Percentiles rank a stretch among this genome's conserved stretches.
phyloP scores from a whole-genome alignment of 2,329 filamentous ascomycete species.

The Thermoascus crustaceus region DNA sequence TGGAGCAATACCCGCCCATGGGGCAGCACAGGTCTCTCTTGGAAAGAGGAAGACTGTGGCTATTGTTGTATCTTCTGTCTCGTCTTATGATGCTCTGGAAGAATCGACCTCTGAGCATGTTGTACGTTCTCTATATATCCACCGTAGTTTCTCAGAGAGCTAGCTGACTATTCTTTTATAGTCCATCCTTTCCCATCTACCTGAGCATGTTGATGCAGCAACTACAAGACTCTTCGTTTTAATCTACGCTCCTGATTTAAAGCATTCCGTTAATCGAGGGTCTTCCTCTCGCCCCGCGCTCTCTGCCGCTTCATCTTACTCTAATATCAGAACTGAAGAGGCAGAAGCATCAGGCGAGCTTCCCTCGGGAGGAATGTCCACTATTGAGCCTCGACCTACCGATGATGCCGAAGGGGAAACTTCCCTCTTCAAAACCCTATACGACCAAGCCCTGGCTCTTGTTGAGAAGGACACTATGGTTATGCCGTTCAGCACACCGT shows the following conservation, averaged over 20 bases:
- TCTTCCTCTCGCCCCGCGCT: constrained; percentile 48
- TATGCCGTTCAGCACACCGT: constrained; percentile 76
- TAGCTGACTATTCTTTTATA: constrained; percentile 27
- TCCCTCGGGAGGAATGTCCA: constrained; percentile 47
- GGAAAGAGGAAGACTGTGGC: constrained; percentile 66
- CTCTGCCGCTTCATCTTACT: constrained; percentile 73
- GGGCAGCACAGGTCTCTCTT: constrained; percentile 18
- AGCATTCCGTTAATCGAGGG: constrained; percentile 43
- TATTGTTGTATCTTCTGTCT: constrained; percentile 77
- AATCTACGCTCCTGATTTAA: constrained; percentile 76
- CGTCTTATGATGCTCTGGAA: constrained; percentile 49
- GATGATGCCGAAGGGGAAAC: constrained; percentile 41
- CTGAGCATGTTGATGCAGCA: constrained; percentile 64
- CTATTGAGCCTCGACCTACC: constrained; percentile 39
- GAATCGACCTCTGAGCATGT: constrained; percentile 65
- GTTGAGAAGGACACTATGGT: constrained; percentile 83
- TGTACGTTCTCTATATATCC: constrained; percentile 53
- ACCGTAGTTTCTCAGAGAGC: too few relatives aligned
- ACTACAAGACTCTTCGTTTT: constrained; percentile 74
- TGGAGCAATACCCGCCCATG: constrained; percentile 24
- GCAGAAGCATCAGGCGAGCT: constrained; percentile 33
- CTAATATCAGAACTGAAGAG: constrained; percentile 71
- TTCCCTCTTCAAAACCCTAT: constrained; percentile 67
- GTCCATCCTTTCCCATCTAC: constrained; percentile 85
- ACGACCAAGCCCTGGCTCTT: constrained; percentile 67